A percentile compares a stretch with the other conserved stretches of the same genome.
Conservation (phyloP, 2,329 filamentous ascomycete genomes). For the Cladosporium cucumerinum region DNA sequence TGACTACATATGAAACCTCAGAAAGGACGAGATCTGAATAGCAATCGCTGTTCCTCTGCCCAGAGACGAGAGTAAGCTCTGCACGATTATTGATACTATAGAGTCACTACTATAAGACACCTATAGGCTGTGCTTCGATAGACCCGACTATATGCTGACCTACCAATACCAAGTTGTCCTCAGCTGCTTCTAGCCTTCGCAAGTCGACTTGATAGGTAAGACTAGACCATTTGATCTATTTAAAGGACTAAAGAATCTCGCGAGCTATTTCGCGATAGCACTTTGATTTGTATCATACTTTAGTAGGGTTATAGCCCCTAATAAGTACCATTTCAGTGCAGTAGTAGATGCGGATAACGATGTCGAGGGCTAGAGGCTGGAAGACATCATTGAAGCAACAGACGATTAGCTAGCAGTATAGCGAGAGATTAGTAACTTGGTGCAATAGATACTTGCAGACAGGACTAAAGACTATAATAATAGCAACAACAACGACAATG, state of each 20-base stretch:
- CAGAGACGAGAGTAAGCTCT: neutral
- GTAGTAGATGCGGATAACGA: too few relatives aligned
- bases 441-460: too few relatives aligned
- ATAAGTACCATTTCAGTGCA: too few relatives aligned
- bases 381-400: too few relatives aligned
- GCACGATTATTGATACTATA: slow-evolving; percentile 3
- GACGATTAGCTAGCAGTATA: too few relatives aligned
- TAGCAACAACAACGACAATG: too few relatives aligned
- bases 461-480: too few relatives aligned
- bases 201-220: slow-evolving; percentile 12
- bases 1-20: slow-evolving; percentile 3
- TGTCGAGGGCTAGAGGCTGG: too few relatives aligned
- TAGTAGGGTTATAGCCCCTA: too few relatives aligned
- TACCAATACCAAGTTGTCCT: slow-evolving; percentile 18
- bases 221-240: slow-evolving; percentile 14
- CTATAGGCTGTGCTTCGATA: slow-evolving; percentile 18
- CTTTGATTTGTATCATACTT: slow-evolving; percentile 5
- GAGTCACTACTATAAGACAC: slow-evolving; percentile 10
- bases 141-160: slow-evolving; percentile 17
- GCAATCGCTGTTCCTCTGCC: slow-evolving; percentile 4
- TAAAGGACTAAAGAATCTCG: slow-evolving; percentile 3
- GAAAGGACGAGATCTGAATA: slow-evolving; percentile 17
- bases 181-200: slow-evolving; percentile 13
- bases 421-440: too few relatives aligned
- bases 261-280: neutral